Percentiles rank a stretch among this genome's conserved stretches.
These are phyloP conservation scores for Fraxinus paxiana DNA, from an alignment of 305 asterid species.

Conservation along the genomic window DNA sequence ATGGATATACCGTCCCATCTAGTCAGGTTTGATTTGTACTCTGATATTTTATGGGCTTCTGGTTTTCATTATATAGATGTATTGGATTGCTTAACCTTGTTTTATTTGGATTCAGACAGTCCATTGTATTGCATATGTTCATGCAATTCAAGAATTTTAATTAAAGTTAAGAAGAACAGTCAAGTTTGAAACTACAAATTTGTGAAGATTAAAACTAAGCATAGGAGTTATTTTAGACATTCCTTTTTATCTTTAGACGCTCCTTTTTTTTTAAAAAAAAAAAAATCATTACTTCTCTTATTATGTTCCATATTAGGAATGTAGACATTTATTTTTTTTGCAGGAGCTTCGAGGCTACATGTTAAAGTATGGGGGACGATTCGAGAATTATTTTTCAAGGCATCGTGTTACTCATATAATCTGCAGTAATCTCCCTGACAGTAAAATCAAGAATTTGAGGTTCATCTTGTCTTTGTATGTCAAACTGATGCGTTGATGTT, in stretches of 20 bases:
- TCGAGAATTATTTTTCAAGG: constrained; percentile 87
- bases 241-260: background rate
- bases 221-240: background rate
- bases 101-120: background rate
- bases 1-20: constrained; percentile 94
- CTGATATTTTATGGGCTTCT: constrained; percentile 13
- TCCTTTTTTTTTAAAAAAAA: background rate
- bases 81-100: constrained; percentile 1
- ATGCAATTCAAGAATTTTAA: background rate
- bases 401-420: constrained; percentile 81
- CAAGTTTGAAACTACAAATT: constrained; percentile 1
- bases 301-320: constrained; percentile 13
- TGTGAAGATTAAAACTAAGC: background rate
- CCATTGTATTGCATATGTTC: background rate
- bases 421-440: constrained; percentile 93
- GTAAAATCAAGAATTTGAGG: constrained; percentile 95
- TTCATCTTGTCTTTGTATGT: constrained; percentile 23
- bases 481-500: constrained; percentile 10
- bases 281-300: background rate
- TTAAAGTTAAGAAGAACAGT: background rate
- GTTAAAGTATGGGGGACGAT: constrained; percentile 84
- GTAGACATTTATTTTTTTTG: background rate
- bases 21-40: constrained; percentile 61
- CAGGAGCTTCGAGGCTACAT: constrained; percentile 90
- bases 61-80: constrained; percentile 12